Evolutionary conservation across 805 yeast genomes (phyloP).

Genomic region (Candida adriatica): DNA sequence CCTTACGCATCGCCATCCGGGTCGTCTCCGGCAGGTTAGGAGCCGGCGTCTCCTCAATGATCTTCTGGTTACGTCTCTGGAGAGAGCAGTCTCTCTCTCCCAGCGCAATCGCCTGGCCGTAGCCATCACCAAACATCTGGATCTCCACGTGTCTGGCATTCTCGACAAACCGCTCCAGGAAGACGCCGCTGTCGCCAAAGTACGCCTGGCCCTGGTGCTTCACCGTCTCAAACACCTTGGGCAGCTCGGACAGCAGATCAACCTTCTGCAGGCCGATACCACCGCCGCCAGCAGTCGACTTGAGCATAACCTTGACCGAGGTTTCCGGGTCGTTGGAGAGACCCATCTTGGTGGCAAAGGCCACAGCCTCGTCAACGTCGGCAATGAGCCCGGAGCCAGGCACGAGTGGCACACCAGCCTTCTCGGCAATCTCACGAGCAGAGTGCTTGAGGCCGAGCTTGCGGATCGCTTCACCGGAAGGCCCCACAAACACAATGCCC

Average conservation of each 20-base stretch:
- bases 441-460: conserved; percentile 92
- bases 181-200: conserved; percentile 94
- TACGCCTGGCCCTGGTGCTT: conserved; percentile 90
- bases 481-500: conserved; percentile 93
- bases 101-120: conserved; percentile 84
- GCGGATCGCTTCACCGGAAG: conserved; percentile 88
- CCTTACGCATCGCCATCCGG: conserved; percentile 64
- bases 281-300: conserved; percentile 99
- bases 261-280: conserved; percentile 97
- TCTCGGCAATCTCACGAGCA: conserved; percentile 87
- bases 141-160: conserved; percentile 95
- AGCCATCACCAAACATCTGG: conserved; percentile 95
- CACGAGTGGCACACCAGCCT: conserved; percentile 91
- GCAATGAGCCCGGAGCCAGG: conserved; percentile 92
- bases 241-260: conserved; percentile 73
- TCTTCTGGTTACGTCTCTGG: conserved; percentile 94
- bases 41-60: conserved; percentile 97
- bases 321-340: conserved; percentile 25
- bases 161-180: conserved; percentile 90
- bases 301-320: conserved; percentile 88
- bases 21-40: conserved; percentile 84
- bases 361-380: conserved; percentile 65
- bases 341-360: conserved; percentile 63
- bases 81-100: conserved; percentile 98
- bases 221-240: conserved; percentile 80